These are phyloP conservation scores for Candida pseudoviswanathii DNA, from an alignment of 1,139 yeast genomes.

Conservation along the genomic window DNA sequence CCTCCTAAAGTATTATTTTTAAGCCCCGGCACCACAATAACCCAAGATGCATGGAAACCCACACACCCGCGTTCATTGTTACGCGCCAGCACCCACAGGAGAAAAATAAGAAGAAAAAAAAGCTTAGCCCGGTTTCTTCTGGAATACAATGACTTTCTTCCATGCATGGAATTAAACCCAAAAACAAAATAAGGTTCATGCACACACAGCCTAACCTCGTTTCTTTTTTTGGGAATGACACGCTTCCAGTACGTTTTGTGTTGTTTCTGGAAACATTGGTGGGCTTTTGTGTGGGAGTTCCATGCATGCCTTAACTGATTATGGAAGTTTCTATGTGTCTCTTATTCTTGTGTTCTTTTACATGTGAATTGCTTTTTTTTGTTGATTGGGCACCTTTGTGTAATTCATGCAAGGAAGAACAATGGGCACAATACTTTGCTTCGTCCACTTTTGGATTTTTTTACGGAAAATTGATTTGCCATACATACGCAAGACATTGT, in stretches of 20 bases:
- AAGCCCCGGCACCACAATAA: not conserved
- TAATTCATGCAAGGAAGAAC: not conserved
- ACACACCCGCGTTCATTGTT: not conserved
- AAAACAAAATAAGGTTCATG: not conserved
- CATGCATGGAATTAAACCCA: not conserved
- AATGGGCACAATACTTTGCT: not conserved
- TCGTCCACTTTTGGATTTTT: not conserved
- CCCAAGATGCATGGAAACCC: not conserved
- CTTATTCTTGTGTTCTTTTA: not conserved
- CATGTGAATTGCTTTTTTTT: not conserved
- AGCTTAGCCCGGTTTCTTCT: not conserved
- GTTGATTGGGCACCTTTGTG: not conserved
- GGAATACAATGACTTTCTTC: not conserved
- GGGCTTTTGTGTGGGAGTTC: not conserved
- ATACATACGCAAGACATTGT: not conserved
- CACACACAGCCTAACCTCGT: not conserved
- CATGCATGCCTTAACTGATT: not conserved
- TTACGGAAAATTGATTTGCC: conserved; percentile 1
- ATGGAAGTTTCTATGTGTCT: not conserved
- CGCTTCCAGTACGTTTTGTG: not conserved
- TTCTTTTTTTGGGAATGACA: not conserved
- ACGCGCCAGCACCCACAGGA: not conserved
- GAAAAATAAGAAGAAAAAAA: not conserved
- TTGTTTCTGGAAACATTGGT: not conserved
- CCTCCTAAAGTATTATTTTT: not conserved